Base-by-base conservation (phyloP, 2,329 filamentous ascomycete genomes). In the Penicillium polonicum region DNA sequence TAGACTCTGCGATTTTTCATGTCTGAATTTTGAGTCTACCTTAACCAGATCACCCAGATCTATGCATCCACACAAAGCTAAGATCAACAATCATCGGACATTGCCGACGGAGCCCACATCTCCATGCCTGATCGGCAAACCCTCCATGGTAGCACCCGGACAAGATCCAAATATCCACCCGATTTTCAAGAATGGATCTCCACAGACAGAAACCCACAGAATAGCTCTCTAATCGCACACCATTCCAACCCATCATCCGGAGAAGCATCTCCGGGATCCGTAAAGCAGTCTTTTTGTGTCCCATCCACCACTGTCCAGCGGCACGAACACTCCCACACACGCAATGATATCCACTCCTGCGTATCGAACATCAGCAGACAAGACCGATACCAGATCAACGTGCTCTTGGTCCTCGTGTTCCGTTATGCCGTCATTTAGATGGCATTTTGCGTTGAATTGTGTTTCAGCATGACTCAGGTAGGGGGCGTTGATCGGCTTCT, bases 61-160 rank as follows among this genome's bases (percentile, higher is more conserved):
- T 31, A 25, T 13, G 13, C 9, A 44, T 31, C 25, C 33, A 29
- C 39, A 36, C 5, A 3, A 39, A n/a, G 23, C 33, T 4, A 45
- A 25, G 48, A 56, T 52, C 48, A 27, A 33, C 41, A 41, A 21
- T 23, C 13, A 25, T n/a, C 54, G 48, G 48, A 39, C 46, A 55
- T n/a, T 17, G 13, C 45, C 46, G 53, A 55, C 12, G 6, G n/a
- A 45, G 19, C 17, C 33, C 42, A 41, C 12, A 5, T 39, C 41
- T 45, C 33, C 13, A 31, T 31, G 29, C 3, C 15, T 29, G 31
- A 51, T 55, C 39, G 45, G 5, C 36, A 35, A 23, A 5, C 10
- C 17, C 4, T n/a, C 29, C 7, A 45, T 33, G 12, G 31, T 15
- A 46, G n/a, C 12, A 6, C 5, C n/a, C n/a, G 13, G 15, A 17